Evolutionary conservation across 75 land plant species (phyloP), one percentile per base, ranked within the genome.

Genomic region (Cunninghamia lanceolata): DNA sequence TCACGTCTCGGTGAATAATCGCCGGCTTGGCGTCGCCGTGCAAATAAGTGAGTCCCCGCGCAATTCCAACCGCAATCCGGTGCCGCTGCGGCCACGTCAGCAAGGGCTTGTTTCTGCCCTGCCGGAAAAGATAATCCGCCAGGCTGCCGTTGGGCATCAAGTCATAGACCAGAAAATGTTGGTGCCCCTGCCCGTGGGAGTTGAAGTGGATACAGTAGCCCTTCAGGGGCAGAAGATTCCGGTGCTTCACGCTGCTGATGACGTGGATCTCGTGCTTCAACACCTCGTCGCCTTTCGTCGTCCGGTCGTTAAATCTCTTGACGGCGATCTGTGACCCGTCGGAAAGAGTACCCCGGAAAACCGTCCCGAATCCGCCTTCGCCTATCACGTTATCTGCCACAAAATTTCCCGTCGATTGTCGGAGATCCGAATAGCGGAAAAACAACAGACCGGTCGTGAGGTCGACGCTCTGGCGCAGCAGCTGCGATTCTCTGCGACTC

Each of bases 221-320:
- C 75, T 47, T 77, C 39, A 92, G 88, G 9, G 84, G 92, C 8
- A 92, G 83, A 43, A 92, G 86, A 36, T 92, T 89, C 8, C 92
- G 91, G 88, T 92, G 93, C 76, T 88, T 92, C 42, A 92, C 76
- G 13, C 86, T 84, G 82, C 93, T 90, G 74, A 90, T 88, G 87
- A 88, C 79, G 38, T 54, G 70, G 19, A 90, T 68, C 46, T 92
- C 93, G 45, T 88, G 84, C 3, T 36, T 10, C 47, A 90, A 90
- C 59, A 74, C 87, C 2, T 17, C 43, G 54, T 86, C 54, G 40
- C 86, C 89, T 45, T 90, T 71, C 3, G 66, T 74, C 7, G 83
- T 47, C 78, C 66, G 16, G 36, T 76, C 45, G 45, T 86, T 88
- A 2, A 89, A 76, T 16, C 90, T 28, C 71, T 91, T 91, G 28